Conservation (phyloP, 1,139 yeast genomes). For the Geotrichum restrictum region DNA sequence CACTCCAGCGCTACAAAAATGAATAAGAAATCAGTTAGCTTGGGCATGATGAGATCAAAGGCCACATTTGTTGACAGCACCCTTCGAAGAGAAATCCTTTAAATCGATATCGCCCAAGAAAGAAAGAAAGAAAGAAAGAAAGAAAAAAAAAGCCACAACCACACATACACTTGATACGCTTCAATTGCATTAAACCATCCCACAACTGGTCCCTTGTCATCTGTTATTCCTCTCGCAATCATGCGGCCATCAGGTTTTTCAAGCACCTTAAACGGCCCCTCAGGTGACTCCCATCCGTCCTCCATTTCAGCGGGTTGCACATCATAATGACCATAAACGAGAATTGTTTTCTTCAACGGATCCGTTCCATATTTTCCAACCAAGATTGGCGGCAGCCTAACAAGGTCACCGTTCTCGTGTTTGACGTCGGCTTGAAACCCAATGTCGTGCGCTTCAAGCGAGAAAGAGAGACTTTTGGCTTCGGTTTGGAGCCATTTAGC, state of each 20-base stretch:
- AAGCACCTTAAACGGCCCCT: slow-evolving; percentile 68
- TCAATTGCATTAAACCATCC: slow-evolving; percentile 94
- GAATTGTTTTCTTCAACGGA: slow-evolving; percentile 73
- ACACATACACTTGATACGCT: slow-evolving; percentile 63
- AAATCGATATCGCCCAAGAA: neutral
- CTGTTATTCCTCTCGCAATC: slow-evolving; percentile 92
- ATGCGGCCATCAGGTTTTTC: slow-evolving; percentile 56
- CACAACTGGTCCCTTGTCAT: slow-evolving; percentile 96
- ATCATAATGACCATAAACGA: slow-evolving; percentile 95
- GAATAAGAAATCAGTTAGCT: slow-evolving; percentile 56
- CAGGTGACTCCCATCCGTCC: slow-evolving; percentile 87
- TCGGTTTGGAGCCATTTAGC: slow-evolving; percentile 73
- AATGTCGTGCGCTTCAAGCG: slow-evolving; percentile 72
- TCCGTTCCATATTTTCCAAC: slow-evolving; percentile 76
- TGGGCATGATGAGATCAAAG: neutral
- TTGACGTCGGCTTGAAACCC: slow-evolving; percentile 74
- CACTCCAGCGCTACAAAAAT: slow-evolving; percentile 73
- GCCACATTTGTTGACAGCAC: too few relatives aligned
- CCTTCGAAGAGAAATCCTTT: too few relatives aligned
- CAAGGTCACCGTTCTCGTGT: slow-evolving; percentile 42
- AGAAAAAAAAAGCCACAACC: neutral
- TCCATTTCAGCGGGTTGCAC: slow-evolving; percentile 92
- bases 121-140: neutral
- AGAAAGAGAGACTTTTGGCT: slow-evolving; percentile 62
- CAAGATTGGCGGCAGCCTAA: slow-evolving; percentile 88